These are phyloP conservation scores for Geopyxis carbonaria DNA, from an alignment of 495 filamentous ascomycete genomes.

Conservation along the genomic window DNA sequence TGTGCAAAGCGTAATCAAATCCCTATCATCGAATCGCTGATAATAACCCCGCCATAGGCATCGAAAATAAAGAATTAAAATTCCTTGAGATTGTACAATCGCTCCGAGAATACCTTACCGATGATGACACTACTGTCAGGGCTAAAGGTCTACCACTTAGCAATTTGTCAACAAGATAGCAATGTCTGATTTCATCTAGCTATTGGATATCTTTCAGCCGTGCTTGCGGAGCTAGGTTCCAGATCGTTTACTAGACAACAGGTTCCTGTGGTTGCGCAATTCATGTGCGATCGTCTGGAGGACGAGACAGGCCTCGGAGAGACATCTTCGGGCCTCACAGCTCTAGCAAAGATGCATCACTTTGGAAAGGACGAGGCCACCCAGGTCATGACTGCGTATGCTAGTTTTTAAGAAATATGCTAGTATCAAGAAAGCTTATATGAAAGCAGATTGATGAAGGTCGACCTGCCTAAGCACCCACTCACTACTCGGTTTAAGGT, in stretches of 20 bases:
- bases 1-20: conserved; percentile 35
- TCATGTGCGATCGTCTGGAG: conserved; percentile 44
- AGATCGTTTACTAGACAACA: conserved; percentile 51
- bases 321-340: conserved; percentile 26
- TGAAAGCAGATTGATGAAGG: conserved; percentile 18
- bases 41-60: conserved; percentile 29
- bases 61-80: conserved; percentile 44
- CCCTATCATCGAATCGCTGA: too few species aligned
- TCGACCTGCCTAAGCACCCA: conserved; percentile 44
- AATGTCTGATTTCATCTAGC: conserved; percentile 22
- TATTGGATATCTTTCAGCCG: conserved; percentile 49
- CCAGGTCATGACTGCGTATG: conserved; percentile 23
- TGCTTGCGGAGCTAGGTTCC: conserved; percentile 40
- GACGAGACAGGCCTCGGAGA: conserved; percentile 32
- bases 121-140: conserved; percentile 46
- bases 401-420: not conserved
- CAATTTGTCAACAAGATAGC: not conserved
- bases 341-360: conserved; percentile 35
- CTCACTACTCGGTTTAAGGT: conserved; percentile 46
- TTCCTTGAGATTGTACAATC: conserved; percentile 51
- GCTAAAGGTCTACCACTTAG: conserved; percentile 30
- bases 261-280: conserved; percentile 40
- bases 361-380: conserved; percentile 37
- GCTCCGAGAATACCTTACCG: conserved; percentile 52
- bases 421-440: conserved; percentile 4